Conservation (phyloP, 768 basidiomycete genomes). For the Lactarius vividus region DNA sequence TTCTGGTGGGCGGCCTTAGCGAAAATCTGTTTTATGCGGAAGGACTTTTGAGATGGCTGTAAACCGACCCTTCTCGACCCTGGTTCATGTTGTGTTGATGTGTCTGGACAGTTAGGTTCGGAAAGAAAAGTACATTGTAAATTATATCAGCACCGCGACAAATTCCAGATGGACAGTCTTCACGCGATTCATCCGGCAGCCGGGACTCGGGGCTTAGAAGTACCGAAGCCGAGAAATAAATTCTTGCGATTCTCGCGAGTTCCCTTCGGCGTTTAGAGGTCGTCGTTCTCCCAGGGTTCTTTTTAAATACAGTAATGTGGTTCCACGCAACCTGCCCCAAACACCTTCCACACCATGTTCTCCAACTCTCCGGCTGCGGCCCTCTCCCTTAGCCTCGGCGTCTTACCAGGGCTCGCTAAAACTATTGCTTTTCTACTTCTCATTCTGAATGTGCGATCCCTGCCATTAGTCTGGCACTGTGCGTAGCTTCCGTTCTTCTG, state of each 20-base stretch:
- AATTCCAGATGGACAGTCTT: too few species aligned
- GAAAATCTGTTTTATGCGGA: neutral
- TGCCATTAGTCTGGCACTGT: conserved; percentile 29
- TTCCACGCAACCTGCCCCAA: too few species aligned
- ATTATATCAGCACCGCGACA: too few species aligned
- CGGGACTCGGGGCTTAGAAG: too few species aligned
- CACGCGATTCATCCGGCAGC: too few species aligned
- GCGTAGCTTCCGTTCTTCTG: conserved; percentile 2
- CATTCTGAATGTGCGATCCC: conserved; percentile 6
- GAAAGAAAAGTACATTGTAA: neutral
- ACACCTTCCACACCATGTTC: neutral
- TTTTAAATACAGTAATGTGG: too few species aligned
- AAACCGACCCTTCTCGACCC: neutral
- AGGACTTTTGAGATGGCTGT: neutral
- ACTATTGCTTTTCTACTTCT: conserved; percentile 9
- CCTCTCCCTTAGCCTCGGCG: neutral
- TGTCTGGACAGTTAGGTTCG: neutral
- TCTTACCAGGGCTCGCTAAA: conserved; percentile 18
- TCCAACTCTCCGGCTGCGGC: conserved; percentile 2
- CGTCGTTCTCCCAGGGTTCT: too few species aligned
- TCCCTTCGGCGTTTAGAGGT: too few species aligned
- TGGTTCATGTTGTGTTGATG: neutral
- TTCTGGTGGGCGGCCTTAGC: neutral
- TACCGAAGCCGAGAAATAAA: neutral
- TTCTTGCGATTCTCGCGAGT: too few species aligned